phyloP scores from a whole-genome alignment of 768 basidiomycete species.

The Mycena pura region DNA sequence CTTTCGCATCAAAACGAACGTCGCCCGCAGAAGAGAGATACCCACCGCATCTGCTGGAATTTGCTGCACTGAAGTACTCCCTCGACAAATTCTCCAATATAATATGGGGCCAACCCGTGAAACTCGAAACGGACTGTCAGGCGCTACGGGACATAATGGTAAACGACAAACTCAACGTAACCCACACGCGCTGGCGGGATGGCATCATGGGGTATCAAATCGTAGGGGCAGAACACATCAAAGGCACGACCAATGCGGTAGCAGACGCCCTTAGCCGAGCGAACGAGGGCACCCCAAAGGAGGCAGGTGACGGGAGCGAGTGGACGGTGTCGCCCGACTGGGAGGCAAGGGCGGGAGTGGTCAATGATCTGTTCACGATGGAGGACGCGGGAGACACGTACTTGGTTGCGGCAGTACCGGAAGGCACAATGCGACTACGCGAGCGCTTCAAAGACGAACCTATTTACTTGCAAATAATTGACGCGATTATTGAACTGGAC shows the following conservation, averaged over 20 bases:
- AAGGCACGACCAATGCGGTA: conserved; percentile 27
- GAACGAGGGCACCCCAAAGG: conserved; percentile 7
- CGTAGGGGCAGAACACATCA: conserved; percentile 25
- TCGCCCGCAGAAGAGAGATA: conserved; percentile 38
- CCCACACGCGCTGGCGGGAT: conserved; percentile 37
- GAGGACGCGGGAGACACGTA: background rate
- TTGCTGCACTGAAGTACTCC: conserved; percentile 30
- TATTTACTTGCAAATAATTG: background rate
- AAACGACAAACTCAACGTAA: conserved; percentile 28
- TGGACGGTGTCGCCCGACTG: conserved; percentile 36
- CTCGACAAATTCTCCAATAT: conserved; percentile 29
- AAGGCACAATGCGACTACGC: background rate
- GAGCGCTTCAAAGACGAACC: conserved; percentile 22
- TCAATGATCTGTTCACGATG: conserved; percentile 15
- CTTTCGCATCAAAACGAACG: conserved; percentile 42
- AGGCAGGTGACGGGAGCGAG: conserved; percentile 2
- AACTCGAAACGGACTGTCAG: conserved; percentile 22
- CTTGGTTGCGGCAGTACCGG: background rate
- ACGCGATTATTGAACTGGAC: background rate
- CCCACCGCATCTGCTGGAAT: conserved; percentile 40
- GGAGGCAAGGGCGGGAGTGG: conserved; percentile 24
- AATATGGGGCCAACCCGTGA: conserved; percentile 32
- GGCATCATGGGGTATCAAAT: conserved; percentile 33
- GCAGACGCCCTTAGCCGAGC: conserved; percentile 31
- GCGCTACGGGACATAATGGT: conserved; percentile 33